Base-by-base conservation (phyloP, 78 protist species). In the Polysphondylium violaceum region DNA sequence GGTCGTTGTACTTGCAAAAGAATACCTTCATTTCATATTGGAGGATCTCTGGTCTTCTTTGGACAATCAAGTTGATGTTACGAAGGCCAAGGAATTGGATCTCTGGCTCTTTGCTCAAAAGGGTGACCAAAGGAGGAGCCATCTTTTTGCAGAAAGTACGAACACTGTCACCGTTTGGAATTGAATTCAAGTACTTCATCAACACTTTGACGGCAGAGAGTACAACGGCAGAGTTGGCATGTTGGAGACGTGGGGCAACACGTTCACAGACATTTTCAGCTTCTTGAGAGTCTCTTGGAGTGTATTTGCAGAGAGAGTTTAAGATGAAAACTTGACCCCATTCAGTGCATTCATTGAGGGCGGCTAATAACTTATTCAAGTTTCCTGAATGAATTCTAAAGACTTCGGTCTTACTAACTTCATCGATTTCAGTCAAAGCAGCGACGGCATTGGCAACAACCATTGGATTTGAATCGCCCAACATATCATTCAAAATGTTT, bases 1-100 rank as follows among this genome's bases (percentile, higher is more conserved):
- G 99, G 74, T 99, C 99, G 93, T 99, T 98, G 98, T 98, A 99
- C 93, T 98, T 97, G 88, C 97, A 96, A 94, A 98, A 98, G 96
- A 99, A 98, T 23, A 98, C 97, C 79, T 94, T 96, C 88, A 96
- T 85, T 50, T 98, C 98, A 40, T 77, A 63, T 36, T 65, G 71
- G n/a, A 99, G 97, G 31, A 98, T 75, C 71, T 47, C 81, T 38
- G 99, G 99, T 27, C 77, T 55, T 76, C 79, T 86, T 78, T 98
- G 99, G 25, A 98, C 87, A 60, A 99, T 78, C 35, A 99, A 73
- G 88, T 94, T 85, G 89, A 99, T 98, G 95, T 98, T 98, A 41
- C 99, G 95, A 47, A 99, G 96, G n/a, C 99, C 99, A 0, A 99
- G 98, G 78, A 98, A 99, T 74, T 97, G 99, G 27, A 98, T 88